Evolutionary conservation across 2,329 filamentous ascomycete species (phyloP).

Genomic region (Fusarium irregulare): DNA sequence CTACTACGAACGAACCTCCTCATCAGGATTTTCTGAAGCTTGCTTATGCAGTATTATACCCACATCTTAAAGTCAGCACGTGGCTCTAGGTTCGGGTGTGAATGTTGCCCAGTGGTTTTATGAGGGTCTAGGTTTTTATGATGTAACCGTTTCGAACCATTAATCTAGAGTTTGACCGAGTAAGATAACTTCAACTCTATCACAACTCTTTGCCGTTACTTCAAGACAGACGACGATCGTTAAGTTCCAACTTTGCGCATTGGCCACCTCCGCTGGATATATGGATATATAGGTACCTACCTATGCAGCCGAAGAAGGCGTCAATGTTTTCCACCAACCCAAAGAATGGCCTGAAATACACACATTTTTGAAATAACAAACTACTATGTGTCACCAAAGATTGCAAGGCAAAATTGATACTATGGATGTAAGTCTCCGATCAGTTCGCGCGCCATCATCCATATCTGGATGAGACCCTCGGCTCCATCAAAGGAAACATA

Average conservation of each 20-base stretch:
- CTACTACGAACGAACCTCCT: background rate
- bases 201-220: background rate
- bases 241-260: background rate
- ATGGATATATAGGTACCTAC: background rate
- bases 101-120: background rate
- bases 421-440: background rate
- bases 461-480: background rate
- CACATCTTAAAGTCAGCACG: background rate
- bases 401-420: background rate
- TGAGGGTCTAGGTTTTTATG: background rate
- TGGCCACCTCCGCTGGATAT: background rate
- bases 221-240: background rate
- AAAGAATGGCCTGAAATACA: background rate
- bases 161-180: background rate
- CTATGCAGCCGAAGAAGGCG: background rate
- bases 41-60: background rate
- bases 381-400: background rate
- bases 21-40: background rate
- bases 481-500: background rate
- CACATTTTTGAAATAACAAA: no score
- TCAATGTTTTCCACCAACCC: background rate
- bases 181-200: background rate
- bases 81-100: background rate
- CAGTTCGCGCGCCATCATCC: no score
- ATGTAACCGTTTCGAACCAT: background rate